Percentiles rank a stretch among this genome's conserved stretches.
Conservation (phyloP, 2,329 filamentous ascomycete genomes). For the Pseudopyricularia cyperi region DNA sequence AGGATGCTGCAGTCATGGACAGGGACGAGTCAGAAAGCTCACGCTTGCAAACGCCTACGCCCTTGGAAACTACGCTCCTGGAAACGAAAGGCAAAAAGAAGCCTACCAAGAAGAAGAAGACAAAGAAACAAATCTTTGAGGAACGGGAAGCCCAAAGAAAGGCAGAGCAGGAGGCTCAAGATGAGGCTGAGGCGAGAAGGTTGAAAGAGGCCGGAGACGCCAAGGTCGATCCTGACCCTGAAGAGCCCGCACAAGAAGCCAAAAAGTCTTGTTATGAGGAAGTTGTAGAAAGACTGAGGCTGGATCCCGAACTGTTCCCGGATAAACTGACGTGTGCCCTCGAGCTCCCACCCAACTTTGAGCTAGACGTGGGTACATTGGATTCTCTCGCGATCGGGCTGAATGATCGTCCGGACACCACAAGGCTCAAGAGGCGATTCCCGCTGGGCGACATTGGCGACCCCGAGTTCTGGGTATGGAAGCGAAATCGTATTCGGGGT, state of each 20-base stretch:
- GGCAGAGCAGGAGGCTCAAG: slow-evolving; percentile 35
- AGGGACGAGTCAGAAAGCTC: slow-evolving; percentile 32
- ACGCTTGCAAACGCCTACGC: slow-evolving; percentile 31
- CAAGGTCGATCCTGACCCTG: slow-evolving; percentile 9
- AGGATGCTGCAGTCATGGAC: slow-evolving; percentile 29
- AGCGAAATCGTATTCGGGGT: slow-evolving; percentile 39
- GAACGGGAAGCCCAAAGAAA: slow-evolving; percentile 50
- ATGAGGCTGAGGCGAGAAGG: slow-evolving; percentile 27
- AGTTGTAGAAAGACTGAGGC: slow-evolving; percentile 10
- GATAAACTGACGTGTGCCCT: slow-evolving; percentile 33
- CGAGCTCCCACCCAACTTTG: slow-evolving; percentile 28
- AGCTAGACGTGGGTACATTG: slow-evolving; percentile 30
- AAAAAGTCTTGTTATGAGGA: slow-evolving; percentile 10
- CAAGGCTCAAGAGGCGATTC: slow-evolving; percentile 35
- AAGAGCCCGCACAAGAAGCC: slow-evolving; percentile 6
- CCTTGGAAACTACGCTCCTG: slow-evolving; percentile 21
- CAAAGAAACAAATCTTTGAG: slow-evolving; percentile 64
- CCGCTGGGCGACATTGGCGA: slow-evolving; percentile 29
- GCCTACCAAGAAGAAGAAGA: slow-evolving; percentile 57
- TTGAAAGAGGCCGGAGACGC: slow-evolving; percentile 18
- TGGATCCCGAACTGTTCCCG: slow-evolving; percentile 34
- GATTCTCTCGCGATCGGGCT: slow-evolving; percentile 26
- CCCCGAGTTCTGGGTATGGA: slow-evolving; percentile 44
- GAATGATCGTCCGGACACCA: slow-evolving; percentile 34
- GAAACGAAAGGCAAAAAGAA: slow-evolving; percentile 42